Conservation (phyloP, 1,284 basidiomycete genomes). For the Termitomyces sp. region DNA sequence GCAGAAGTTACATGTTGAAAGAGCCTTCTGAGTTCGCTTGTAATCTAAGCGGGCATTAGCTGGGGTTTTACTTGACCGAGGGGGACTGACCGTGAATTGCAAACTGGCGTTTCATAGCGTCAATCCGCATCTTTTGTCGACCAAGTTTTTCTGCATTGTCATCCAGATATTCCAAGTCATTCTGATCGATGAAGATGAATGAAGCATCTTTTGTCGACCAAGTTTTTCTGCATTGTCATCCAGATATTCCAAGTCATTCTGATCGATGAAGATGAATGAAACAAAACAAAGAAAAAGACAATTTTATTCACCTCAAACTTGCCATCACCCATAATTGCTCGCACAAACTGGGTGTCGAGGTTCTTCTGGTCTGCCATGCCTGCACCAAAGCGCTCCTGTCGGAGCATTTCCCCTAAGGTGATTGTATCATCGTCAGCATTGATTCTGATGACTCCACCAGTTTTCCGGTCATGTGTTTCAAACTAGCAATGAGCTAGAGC, state of each 20-base stretch:
- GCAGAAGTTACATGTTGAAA: slow-evolving; percentile 85
- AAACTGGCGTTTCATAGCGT: slow-evolving; percentile 95
- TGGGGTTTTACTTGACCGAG: not conserved
- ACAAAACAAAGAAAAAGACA: not conserved
- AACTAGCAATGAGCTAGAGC: slow-evolving; percentile 40
- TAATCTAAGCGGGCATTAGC: slow-evolving; percentile 54
- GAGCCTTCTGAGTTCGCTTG: slow-evolving; percentile 86
- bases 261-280: not conserved
- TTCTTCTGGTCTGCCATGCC: slow-evolving; percentile 89
- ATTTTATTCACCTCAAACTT: slow-evolving; percentile 64
- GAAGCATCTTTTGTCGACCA: slow-evolving; percentile 91
- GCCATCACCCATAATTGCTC: slow-evolving; percentile 82
- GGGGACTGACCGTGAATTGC: slow-evolving; percentile 79
- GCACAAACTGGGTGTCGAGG: slow-evolving; percentile 85
- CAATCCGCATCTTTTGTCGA: slow-evolving; percentile 90
- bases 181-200: slow-evolving; percentile 45
- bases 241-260: slow-evolving; percentile 89
- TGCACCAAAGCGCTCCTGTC: slow-evolving; percentile 88
- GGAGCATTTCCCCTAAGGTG: slow-evolving; percentile 86
- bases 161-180: slow-evolving; percentile 91
- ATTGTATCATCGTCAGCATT: slow-evolving; percentile 88
- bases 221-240: slow-evolving; percentile 95
- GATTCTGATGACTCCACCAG: slow-evolving; percentile 79
- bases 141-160: slow-evolving; percentile 93
- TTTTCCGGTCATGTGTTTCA: slow-evolving; percentile 84